Percentiles rank a stretch among this genome's conserved stretches.
phyloP scores from a whole-genome alignment of 2,329 filamentous ascomycete species.

The Myriosclerotinia scirpicola region DNA sequence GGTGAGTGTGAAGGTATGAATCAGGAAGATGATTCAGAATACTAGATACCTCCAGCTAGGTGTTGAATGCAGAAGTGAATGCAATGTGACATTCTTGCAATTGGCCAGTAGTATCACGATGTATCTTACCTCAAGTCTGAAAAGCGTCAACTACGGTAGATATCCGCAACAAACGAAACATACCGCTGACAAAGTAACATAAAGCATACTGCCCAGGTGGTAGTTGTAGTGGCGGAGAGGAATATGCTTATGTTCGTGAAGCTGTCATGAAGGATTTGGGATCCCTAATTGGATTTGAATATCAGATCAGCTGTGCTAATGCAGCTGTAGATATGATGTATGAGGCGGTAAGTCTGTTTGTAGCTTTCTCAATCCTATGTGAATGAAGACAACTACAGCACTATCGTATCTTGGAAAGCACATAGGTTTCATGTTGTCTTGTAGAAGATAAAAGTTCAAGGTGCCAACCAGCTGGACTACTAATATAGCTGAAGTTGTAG shows the following conservation, averaged over 20 bases:
- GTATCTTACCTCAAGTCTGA: background rate
- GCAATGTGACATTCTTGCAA: background rate
- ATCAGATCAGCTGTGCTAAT: background rate
- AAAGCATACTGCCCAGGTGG: background rate
- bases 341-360: too few species aligned
- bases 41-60: too few species aligned
- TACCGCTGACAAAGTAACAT: constrained; percentile 6
- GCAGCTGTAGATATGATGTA: background rate
- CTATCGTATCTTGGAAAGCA: background rate
- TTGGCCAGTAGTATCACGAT: too few species aligned
- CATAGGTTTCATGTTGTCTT: background rate
- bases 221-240: background rate
- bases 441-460: background rate
- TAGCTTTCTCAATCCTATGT: background rate
- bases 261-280: background rate
- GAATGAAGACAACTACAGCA: background rate
- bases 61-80: background rate
- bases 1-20: background rate
- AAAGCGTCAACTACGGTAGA: background rate
- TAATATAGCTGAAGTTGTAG: background rate
- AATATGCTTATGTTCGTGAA: background rate
- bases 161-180: background rate
- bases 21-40: background rate
- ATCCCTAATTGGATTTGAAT: background rate
- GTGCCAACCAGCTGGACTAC: background rate